A percentile compares a stretch with the other conserved stretches of the same genome.
phyloP scores from a whole-genome alignment of 768 basidiomycete species.

The Suillus plorans region DNA sequence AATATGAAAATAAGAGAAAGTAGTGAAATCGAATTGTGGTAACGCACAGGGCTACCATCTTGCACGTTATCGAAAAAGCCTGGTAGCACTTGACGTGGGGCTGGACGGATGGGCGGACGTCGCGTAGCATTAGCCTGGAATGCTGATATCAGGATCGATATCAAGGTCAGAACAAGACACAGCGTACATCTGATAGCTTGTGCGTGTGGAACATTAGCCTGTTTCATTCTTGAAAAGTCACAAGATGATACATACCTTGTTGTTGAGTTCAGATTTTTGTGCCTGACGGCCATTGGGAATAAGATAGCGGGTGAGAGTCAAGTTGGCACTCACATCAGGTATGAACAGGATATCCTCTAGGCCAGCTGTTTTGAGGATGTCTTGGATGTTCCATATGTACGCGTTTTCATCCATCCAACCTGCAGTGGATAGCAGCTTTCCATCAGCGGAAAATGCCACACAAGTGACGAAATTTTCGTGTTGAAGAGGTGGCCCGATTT shows the following conservation, averaged over 20 bases:
- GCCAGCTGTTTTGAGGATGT: background rate
- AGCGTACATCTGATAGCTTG: background rate
- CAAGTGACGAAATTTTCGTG: fast-evolving
- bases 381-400: background rate
- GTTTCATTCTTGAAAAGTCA: background rate
- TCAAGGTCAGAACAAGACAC: background rate
- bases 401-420: background rate
- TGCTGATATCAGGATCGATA: background rate
- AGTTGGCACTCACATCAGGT: background rate
- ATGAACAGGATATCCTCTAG: background rate
- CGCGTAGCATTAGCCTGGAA: background rate
- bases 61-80: background rate
- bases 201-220: too few species aligned
- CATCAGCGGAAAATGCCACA: background rate
- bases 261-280: background rate
- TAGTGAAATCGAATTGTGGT: background rate
- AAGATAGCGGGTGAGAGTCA: too few species aligned
- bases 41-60: background rate
- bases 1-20: background rate
- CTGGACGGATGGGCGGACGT: background rate
- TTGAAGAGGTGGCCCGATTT: background rate
- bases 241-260: background rate
- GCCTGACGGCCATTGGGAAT: background rate
- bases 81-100: background rate
- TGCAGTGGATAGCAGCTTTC: conserved; percentile 3